Base-by-base conservation (phyloP, 1,284 basidiomycete species). In the Heterobasidion annosum region DNA sequence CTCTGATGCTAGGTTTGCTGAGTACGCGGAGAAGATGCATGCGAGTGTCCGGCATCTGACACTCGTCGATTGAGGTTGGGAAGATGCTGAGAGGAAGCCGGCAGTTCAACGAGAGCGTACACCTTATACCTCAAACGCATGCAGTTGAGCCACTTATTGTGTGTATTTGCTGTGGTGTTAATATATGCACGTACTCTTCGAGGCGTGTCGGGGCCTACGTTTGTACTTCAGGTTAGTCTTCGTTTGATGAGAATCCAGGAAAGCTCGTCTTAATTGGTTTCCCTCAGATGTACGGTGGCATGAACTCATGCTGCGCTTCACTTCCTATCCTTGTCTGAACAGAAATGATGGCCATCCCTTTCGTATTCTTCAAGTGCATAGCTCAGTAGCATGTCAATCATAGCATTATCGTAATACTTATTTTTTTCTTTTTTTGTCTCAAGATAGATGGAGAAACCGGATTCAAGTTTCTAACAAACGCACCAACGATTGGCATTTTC, bases 251-350 rank as follows among this genome's bases (percentile, higher is more conserved):
- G 49, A 16, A 42, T 8, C 15, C 18, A 18, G 18, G 18, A 18
- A 18, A 18, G 13, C 33, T 9, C 43, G n/a, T 15, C n/a, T 16
- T 18, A 47, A 62, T 73, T 8, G 70, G 69, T 57, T 67, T 67
- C 37, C 63, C 58, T 34, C 68, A 72, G 59, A 70, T 73, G 69
- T 73, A 60, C 60, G 56, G 65, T 6, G 61, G 40, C 48, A 61
- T 73, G 34, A 65, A 65, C 59, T 65, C 67, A 15, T 62, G 64
- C 42, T 70, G 68, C 67, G 70, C 68, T 25, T 65, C 68, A 13
- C 64, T 70, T 8, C 55, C 70, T 18, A 68, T 64, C 6, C 64
- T 58, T 56, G 56, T 70, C 48, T 65, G 69, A 13, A 35, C 66
- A 16, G 48, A 62, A 16, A 57, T 68, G 61, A 63, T 59, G 16